Conservation (phyloP, 2,329 filamentous ascomycete genomes). For the Aspergillus vadensis region DNA sequence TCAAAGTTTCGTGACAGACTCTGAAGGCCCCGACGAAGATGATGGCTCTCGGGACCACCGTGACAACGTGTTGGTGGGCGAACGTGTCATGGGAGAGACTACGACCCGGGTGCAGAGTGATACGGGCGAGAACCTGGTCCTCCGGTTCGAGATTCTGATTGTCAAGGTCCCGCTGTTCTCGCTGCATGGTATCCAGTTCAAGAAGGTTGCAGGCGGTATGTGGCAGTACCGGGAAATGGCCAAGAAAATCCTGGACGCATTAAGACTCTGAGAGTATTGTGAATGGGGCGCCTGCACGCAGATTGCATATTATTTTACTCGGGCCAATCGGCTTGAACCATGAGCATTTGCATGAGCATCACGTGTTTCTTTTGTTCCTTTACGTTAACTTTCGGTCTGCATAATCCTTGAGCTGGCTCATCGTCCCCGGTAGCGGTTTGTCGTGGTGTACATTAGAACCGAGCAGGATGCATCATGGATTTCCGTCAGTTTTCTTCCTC, state of each 20-base stretch:
- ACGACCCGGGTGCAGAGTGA: constrained; percentile 90
- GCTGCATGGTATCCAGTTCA: constrained; percentile 95
- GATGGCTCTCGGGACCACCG: constrained; percentile 47
- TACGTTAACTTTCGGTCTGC: constrained; percentile 22
- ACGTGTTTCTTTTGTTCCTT: constrained; percentile 24
- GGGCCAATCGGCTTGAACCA: constrained; percentile 22
- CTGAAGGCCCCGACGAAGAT: constrained; percentile 81
- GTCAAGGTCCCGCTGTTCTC: constrained; percentile 95
- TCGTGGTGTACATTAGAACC: constrained; percentile 35
- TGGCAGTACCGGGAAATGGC: constrained; percentile 99
- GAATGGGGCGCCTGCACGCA: constrained; percentile 7
- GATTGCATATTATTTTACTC: constrained; percentile 19
- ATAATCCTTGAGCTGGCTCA: constrained; percentile 25
- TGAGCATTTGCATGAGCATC: constrained; percentile 32
- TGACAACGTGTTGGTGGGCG: constrained; percentile 52
- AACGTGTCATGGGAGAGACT: constrained; percentile 76
- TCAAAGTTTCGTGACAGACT: constrained; percentile 76
- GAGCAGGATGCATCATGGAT: constrained; percentile 21
- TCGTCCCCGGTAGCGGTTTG: constrained; percentile 22
- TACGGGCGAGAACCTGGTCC: constrained; percentile 76
- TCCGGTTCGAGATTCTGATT: constrained; percentile 94
- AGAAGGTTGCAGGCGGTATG: constrained; percentile 90
- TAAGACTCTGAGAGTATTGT: constrained; percentile 64
- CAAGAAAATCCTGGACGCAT: constrained; percentile 84
- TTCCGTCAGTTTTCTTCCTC: constrained; percentile 6